Conservation (phyloP, 1,139 yeast species). For the Lodderomyces pseudojiufengensis region DNA sequence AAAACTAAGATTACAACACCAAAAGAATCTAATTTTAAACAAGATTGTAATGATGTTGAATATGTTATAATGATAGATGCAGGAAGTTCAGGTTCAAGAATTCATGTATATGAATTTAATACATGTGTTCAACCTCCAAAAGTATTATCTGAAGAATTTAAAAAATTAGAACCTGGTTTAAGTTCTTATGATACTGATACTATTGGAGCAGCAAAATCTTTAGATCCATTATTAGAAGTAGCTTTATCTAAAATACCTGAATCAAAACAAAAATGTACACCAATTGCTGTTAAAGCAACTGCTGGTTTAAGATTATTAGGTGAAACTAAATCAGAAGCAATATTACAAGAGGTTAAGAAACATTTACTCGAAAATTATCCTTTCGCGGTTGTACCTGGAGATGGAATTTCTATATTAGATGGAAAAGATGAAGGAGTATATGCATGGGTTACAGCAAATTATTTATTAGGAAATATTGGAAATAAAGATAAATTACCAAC, state of each 20-base stretch:
- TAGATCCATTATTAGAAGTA: constrained; percentile 71
- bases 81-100: constrained; percentile 95
- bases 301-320: constrained; percentile 94
- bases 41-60: constrained; percentile 29
- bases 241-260: constrained; percentile 79
- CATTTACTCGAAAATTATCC: constrained; percentile 81
- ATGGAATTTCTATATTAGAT: constrained; percentile 89
- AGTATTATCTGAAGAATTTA: constrained; percentile 72
- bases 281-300: constrained; percentile 95
- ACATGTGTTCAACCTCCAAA: constrained; percentile 79
- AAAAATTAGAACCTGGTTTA: constrained; percentile 90
- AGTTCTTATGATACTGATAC: constrained; percentile 81
- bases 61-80: constrained; percentile 92
- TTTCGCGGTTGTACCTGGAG: constrained; percentile 81
- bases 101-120: constrained; percentile 88
- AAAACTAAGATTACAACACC: constrained; percentile 4
- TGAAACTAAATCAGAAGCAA: constrained; percentile 61
- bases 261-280: constrained; percentile 72
- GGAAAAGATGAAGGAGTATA: constrained; percentile 98
- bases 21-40: constrained; percentile 2
- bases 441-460: constrained; percentile 98
- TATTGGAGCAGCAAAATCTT: constrained; percentile 78
- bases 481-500: constrained; percentile 67
- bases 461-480: constrained; percentile 88
- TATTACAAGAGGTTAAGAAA: constrained; percentile 67